A percentile compares a stretch with the other conserved stretches of the same genome.
Evolutionary conservation across 139 green algal species (phyloP).

Genomic region (Spirogloea muscicola): DNA sequence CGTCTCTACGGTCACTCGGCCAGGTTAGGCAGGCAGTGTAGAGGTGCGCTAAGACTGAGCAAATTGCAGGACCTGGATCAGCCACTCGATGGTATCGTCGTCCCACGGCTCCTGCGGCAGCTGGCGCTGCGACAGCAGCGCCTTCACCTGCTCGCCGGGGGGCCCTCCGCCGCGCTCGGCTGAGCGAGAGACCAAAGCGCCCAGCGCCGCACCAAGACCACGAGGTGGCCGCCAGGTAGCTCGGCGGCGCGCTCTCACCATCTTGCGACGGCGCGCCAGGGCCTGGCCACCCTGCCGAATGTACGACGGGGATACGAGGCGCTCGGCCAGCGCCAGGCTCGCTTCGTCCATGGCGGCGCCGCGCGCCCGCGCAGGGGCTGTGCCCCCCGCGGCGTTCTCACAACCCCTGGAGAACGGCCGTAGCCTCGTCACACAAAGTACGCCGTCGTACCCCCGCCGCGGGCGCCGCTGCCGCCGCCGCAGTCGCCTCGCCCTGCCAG

Average conservation of each 20-base stretch:
- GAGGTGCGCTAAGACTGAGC: neutral
- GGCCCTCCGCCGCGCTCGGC: too few relatives aligned
- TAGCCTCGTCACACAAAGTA: too few relatives aligned
- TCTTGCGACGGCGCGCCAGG: constrained; percentile 17
- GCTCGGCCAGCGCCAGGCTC: constrained; percentile 40
- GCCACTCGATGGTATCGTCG: constrained; percentile 76
- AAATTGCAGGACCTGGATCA: constrained; percentile 64
- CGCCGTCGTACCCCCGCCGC: too few relatives aligned
- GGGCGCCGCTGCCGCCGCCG: too few relatives aligned
- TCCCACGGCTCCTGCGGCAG: constrained; percentile 79
- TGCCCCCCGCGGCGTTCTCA: too few relatives aligned
- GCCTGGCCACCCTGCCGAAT: constrained; percentile 36
- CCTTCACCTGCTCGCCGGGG: constrained; percentile 62
- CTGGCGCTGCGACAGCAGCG: constrained; percentile 65
- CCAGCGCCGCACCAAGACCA: too few relatives aligned
- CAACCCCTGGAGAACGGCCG: too few relatives aligned
- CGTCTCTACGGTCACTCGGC: neutral
- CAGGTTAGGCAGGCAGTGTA: neutral
- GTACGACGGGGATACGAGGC: constrained; percentile 34
- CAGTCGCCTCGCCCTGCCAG: too few relatives aligned
- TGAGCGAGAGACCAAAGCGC: too few relatives aligned
- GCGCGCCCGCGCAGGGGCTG: too few relatives aligned
- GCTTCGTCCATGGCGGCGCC: constrained; percentile 30
- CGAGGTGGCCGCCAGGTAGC: too few relatives aligned
- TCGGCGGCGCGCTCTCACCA: too few relatives aligned